Evolutionary conservation across 192 early-diverging fungal species (phyloP).

Genomic region (Backusella luteola): DNA sequence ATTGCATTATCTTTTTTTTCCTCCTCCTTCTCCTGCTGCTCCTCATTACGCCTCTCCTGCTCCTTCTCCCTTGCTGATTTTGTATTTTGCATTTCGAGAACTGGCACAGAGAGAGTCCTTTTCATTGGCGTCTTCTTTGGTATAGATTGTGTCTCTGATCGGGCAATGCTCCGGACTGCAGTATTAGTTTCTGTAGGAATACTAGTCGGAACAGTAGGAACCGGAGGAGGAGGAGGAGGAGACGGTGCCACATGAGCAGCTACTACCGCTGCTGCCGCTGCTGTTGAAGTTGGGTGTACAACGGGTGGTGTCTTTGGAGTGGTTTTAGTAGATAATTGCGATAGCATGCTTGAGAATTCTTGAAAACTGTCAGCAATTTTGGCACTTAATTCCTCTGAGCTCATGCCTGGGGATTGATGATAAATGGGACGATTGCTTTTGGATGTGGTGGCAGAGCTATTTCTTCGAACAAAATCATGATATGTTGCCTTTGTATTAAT

Average conservation of each 20-base stretch:
- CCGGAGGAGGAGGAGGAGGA: background rate
- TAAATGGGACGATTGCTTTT: background rate
- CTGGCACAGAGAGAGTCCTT: background rate
- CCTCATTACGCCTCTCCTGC: background rate
- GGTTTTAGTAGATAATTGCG: background rate
- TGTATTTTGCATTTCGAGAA: background rate
- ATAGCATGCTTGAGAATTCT: slow-evolving; percentile 26
- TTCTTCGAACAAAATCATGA: slow-evolving; percentile 4
- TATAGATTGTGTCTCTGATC: background rate
- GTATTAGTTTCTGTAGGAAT: background rate
- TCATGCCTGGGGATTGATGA: slow-evolving; percentile 5
- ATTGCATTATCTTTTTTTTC: slow-evolving; percentile 2
- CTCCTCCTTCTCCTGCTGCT: background rate
- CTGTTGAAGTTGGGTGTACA: background rate
- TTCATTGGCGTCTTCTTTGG: slow-evolving; percentile 1
- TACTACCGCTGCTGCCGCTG: background rate
- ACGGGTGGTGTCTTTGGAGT: background rate
- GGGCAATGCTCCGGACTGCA: background rate
- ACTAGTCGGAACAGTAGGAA: background rate
- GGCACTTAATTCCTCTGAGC: slow-evolving; percentile 25
- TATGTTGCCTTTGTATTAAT: slow-evolving; percentile 10
- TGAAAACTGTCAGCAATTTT: slow-evolving; percentile 37
- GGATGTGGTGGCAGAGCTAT: background rate
- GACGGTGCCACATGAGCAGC: background rate
- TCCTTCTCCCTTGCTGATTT: background rate